Percentiles rank a stretch among this genome's conserved stretches.
These are phyloP conservation scores for Lodderomyces jiufengensis DNA, from an alignment of 1,139 yeast species.

Conservation along the genomic window DNA sequence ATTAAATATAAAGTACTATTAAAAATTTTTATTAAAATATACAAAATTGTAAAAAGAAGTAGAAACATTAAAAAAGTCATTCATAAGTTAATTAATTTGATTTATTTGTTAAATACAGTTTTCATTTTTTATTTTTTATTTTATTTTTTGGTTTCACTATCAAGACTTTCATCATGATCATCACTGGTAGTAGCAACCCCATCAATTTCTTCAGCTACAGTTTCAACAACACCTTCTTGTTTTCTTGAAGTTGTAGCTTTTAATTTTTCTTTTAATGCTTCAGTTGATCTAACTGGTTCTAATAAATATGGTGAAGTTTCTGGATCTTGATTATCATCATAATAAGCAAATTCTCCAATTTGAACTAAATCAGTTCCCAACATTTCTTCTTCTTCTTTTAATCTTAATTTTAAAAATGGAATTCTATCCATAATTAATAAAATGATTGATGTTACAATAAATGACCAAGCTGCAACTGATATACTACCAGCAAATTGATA, in stretches of 20 bases:
- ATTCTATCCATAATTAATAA: slow-evolving; percentile 71
- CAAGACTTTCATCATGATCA: slow-evolving; percentile 20
- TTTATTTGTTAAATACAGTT: no score
- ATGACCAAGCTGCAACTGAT: slow-evolving; percentile 78
- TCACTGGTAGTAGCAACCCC: slow-evolving; percentile 22
- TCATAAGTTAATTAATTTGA: no score
- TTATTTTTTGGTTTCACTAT: slow-evolving; percentile 16
- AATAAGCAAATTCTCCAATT: slow-evolving; percentile 81
- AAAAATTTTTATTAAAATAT: no score
- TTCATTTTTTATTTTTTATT: no score
- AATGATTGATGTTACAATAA: slow-evolving; percentile 68
- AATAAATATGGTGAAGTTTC: slow-evolving; percentile 53
- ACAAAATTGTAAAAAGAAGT: no score
- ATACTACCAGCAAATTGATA: slow-evolving; percentile 86
- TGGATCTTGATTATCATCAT: slow-evolving; percentile 44
- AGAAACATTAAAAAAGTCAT: no score
- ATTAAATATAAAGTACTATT: no score
- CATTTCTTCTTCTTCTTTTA: slow-evolving; percentile 86
- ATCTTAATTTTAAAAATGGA: slow-evolving; percentile 80
- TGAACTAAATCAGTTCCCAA: slow-evolving; percentile 85
- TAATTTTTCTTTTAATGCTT: slow-evolving; percentile 34
- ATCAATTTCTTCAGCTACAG: slow-evolving; percentile 17
- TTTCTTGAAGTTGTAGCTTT: slow-evolving; percentile 19
- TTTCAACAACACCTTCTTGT: not conserved
- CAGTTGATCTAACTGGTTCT: slow-evolving; percentile 69